These are phyloP conservation scores for Paecilomyces sp. DNA, from an alignment of 2,329 filamentous ascomycete genomes.

Conservation along the genomic window DNA sequence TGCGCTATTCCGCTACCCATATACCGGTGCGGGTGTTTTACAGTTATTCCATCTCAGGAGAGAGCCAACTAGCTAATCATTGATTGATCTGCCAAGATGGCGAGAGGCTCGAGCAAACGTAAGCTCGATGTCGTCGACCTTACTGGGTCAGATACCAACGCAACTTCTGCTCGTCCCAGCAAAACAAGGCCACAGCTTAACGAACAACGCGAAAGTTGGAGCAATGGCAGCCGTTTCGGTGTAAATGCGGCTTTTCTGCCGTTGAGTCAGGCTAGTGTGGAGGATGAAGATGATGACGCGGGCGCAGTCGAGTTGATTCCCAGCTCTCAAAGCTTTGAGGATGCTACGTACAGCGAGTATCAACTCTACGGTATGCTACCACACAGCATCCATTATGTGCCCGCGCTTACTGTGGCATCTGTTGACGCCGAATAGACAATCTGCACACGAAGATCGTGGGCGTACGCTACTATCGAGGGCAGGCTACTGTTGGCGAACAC, in stretches of 20 bases:
- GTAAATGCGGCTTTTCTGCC: constrained; percentile 21
- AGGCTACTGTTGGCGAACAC: constrained; percentile 56
- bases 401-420: too few relatives aligned
- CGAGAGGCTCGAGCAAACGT: constrained; percentile 11
- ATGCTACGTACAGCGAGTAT: constrained; percentile 24
- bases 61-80: background rate
- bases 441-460: constrained; percentile 54
- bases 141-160: constrained; percentile 15
- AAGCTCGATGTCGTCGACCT: constrained; percentile 20
- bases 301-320: constrained; percentile 24
- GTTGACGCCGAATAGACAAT: constrained; percentile 15
- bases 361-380: constrained; percentile 32
- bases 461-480: constrained; percentile 55
- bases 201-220: constrained; percentile 2
- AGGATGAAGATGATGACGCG: constrained; percentile 34
- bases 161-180: constrained; percentile 3
- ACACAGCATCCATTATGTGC: background rate
- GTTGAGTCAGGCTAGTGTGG: constrained; percentile 21
- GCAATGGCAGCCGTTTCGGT: constrained; percentile 19
- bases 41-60: background rate
- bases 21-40: background rate
- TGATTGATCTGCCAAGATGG: constrained; percentile 5
- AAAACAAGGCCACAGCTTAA: constrained; percentile 3
- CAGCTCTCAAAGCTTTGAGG: constrained; percentile 26
- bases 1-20: background rate